Conservation (phyloP, 495 filamentous ascomycete genomes). For the Cercophora scortea region DNA sequence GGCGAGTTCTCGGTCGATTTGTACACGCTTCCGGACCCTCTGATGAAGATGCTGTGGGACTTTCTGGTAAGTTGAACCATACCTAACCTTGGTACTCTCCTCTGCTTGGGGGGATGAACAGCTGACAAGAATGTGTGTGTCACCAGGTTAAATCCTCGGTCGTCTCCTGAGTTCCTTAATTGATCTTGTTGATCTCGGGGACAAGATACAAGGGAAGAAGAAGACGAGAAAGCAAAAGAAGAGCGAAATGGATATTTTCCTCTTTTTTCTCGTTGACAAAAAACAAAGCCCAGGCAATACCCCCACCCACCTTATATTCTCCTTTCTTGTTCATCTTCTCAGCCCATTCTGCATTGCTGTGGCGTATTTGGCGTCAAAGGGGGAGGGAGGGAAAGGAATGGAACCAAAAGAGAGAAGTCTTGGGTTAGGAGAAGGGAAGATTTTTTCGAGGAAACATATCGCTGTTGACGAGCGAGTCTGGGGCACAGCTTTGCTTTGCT, state of each 20-base stretch:
- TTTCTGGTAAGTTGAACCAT: constrained; percentile 40
- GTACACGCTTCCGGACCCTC: constrained; percentile 79
- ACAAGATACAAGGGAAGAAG: background rate
- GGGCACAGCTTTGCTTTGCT: background rate
- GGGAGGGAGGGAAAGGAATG: no score
- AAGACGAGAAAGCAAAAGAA: background rate
- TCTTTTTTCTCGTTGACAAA: no score
- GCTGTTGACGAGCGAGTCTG: background rate
- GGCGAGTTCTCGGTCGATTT: constrained; percentile 99
- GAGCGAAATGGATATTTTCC: no score
- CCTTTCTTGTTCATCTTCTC: background rate
- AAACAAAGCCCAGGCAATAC: background rate
- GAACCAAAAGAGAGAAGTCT: no score
- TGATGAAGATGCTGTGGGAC: constrained; percentile 91
- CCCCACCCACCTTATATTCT: no score
- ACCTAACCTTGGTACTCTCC: background rate
- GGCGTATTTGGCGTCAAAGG: background rate
- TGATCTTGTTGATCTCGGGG: background rate
- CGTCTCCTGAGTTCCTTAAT: background rate
- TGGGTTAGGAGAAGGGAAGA: background rate
- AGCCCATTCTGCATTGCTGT: background rate
- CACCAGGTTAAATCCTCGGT: background rate
- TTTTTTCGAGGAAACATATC: background rate
- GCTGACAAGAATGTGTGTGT: background rate
- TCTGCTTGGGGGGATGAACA: constrained; percentile 18